These are phyloP conservation scores for Suhomyces prunicola DNA, from an alignment of 805 yeast species.

Conservation along the genomic window DNA sequence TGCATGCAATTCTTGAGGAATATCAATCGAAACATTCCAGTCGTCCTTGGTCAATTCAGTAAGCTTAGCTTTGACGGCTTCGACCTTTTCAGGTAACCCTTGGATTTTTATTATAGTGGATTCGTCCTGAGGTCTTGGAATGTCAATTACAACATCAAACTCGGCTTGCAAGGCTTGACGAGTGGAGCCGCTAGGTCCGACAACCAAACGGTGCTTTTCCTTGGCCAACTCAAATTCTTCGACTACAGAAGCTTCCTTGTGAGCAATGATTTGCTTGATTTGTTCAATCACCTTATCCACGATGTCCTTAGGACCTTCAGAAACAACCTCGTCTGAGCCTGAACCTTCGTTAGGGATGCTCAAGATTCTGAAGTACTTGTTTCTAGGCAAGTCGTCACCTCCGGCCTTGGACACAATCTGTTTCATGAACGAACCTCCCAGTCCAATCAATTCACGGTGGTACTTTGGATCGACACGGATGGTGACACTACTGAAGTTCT, in stretches of 20 bases:
- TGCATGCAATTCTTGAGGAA: slow-evolving; percentile 57
- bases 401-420: slow-evolving; percentile 80
- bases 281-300: slow-evolving; percentile 66
- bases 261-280: slow-evolving; percentile 59
- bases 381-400: slow-evolving; percentile 43
- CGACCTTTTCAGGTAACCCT: slow-evolving; percentile 68
- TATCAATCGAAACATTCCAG: slow-evolving; percentile 49
- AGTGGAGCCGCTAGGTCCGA: slow-evolving; percentile 78
- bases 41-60: slow-evolving; percentile 58
- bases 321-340: slow-evolving; percentile 54
- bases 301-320: slow-evolving; percentile 71
- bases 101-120: slow-evolving; percentile 51
- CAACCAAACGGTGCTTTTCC: slow-evolving; percentile 68
- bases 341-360: slow-evolving; percentile 68
- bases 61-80: slow-evolving; percentile 60
- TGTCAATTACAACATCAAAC: slow-evolving; percentile 56
- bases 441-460: slow-evolving; percentile 75
- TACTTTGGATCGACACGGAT: slow-evolving; percentile 70
- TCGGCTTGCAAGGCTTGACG: slow-evolving; percentile 72
- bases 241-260: slow-evolving; percentile 56
- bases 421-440: slow-evolving; percentile 68
- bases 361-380: slow-evolving; percentile 52
- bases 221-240: slow-evolving; percentile 59
- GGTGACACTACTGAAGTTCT: slow-evolving; percentile 55
- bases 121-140: slow-evolving; percentile 60